Base-by-base conservation (phyloP, 164 flowering plant species). In the Vitis labrusca region DNA sequence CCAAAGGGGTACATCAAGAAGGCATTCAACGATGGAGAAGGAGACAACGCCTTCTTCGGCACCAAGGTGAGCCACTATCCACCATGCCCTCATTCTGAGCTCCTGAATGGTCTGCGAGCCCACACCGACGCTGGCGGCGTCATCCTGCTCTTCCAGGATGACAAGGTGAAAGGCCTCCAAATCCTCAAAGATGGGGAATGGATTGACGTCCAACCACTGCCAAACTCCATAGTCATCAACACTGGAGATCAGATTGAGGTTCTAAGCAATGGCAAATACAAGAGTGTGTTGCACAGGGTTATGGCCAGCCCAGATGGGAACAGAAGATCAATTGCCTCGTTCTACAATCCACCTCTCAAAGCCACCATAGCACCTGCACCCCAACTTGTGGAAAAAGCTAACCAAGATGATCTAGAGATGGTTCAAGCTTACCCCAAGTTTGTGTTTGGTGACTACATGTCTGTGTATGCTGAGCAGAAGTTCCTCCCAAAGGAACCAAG, bases 41-140 rank as follows among this genome's bases (percentile, higher is more conserved):
- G 72, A 47, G 71, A 83, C 30, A 65, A 55, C 2, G 90, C 91
- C 61, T 86, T 90, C 69, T 94, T 89, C 12, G 97, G 98, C 49
- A 94, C 98, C 72, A 94, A 94, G 68, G 93, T 94, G 17, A 88
- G 93, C 83, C 96, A 94, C 77, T 94, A 92, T 74, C 97, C 98
- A 2, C 97, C 98, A 2, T 92, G 93, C 64, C 91, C 94, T 1
- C 79, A 74, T 30, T 94, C 97, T 0, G 91, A 92, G 23, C 77
- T 70, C 10, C 87, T 90, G 61, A 84, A 70, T 15, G 98, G 93
- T 16, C 90, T 94, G 10, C 79, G 98, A 61, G 90, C 98, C 16
- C 97, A 94, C 85, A 93, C 98, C 1, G 97, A 91, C 47, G 98
- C 98, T 0, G 97, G 97, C 0, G 97, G 98, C 8, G 92, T 94